Conservation (phyloP, 306 rosid genomes). For the Cucurbita moschata region DNA sequence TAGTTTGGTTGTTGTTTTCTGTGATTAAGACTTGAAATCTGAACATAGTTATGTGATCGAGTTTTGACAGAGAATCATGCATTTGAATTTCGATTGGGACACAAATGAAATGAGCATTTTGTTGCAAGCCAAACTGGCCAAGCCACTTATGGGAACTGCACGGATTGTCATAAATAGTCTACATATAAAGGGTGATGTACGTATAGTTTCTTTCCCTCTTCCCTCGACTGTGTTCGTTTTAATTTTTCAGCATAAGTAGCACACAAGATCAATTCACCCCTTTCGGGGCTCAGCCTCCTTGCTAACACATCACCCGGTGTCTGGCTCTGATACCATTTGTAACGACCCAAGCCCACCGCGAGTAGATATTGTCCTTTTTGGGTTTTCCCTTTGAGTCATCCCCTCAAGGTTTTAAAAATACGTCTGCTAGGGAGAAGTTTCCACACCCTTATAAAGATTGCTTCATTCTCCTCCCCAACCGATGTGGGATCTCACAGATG, state of each 20-base stretch:
- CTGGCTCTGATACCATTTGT: too few relatives aligned
- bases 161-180: constrained; percentile 88
- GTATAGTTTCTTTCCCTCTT: constrained; percentile 20
- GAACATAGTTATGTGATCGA: not conserved
- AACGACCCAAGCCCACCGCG: too few relatives aligned
- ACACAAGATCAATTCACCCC: not conserved
- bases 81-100: constrained; percentile 84
- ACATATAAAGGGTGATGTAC: constrained; percentile 92
- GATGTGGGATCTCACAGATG: not conserved
- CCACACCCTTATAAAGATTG: too few relatives aligned
- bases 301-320: too few relatives aligned
- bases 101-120: constrained; percentile 82
- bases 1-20: not conserved
- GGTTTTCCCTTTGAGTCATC: too few relatives aligned
- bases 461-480: too few relatives aligned
- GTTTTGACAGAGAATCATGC: constrained; percentile 52
- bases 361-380: too few relatives aligned
- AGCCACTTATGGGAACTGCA: constrained; percentile 80
- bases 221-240: not conserved
- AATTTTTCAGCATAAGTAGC: not conserved
- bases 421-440: too few relatives aligned
- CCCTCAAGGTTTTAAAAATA: too few relatives aligned
- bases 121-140: constrained; percentile 80
- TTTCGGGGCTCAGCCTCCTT: too few relatives aligned
- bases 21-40: not conserved